These are phyloP conservation scores for Marsdenia floribunda DNA, from an alignment of 257 asterid species.

Conservation along the genomic window DNA sequence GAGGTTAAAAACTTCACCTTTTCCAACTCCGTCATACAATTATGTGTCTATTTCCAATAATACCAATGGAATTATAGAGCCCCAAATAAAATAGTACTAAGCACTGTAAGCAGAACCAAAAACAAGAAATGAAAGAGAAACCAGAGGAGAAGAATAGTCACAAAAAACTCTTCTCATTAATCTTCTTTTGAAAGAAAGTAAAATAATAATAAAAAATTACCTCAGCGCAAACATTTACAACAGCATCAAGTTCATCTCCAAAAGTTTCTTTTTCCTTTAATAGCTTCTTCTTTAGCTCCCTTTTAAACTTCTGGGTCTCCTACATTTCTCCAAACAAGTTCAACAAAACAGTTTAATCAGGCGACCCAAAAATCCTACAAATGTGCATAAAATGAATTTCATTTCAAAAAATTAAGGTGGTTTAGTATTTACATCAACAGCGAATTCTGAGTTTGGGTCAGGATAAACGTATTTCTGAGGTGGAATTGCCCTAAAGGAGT, in stretches of 20 bases:
- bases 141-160: not conserved
- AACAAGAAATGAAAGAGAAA: not conserved
- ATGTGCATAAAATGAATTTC: not conserved
- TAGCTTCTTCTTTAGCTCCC: constrained; percentile 43
- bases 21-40: not conserved
- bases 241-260: constrained; percentile 48
- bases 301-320: constrained; percentile 60
- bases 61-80: not conserved
- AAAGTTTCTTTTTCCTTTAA: constrained; percentile 40
- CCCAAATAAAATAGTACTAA: not conserved
- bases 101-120: not conserved
- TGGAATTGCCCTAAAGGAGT: constrained; percentile 29
- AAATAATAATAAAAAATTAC: constrained; percentile 12
- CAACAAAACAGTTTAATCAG: not conserved
- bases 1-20: not conserved
- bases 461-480: constrained; percentile 47
- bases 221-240: constrained; percentile 45
- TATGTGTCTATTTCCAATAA: not conserved
- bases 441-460: constrained; percentile 60
- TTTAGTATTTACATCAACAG: constrained; percentile 37
- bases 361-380: too few relatives aligned
- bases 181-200: not conserved
- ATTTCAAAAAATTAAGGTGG: not conserved
- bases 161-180: not conserved
- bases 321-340: constrained; percentile 8